A percentile compares a stretch with the other conserved stretches of the same genome.
Evolutionary conservation across 2,329 filamentous ascomycete species (phyloP).

Genomic region (Arachnomyces sp.): DNA sequence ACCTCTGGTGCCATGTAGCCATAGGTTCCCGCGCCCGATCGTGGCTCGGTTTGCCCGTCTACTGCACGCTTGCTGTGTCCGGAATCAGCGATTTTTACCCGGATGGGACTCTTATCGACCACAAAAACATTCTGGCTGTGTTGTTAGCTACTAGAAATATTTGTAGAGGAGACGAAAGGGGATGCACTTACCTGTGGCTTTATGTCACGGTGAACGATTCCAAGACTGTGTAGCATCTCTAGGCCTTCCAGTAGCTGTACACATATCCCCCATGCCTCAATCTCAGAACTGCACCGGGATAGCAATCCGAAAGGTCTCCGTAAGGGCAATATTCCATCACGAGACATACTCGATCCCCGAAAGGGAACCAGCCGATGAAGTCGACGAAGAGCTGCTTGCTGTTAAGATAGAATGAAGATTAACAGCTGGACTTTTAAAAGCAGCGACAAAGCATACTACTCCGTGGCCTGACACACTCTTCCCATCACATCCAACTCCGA

Average conservation of each 20-base stretch:
- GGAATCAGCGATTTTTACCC: conserved; percentile 20
- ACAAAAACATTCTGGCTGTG: conserved; percentile 17
- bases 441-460: too few relatives aligned
- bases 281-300: conserved; percentile 18
- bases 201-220: conserved; percentile 92
- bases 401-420: too few relatives aligned
- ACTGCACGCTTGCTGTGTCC: conserved; percentile 13
- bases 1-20: conserved; percentile 1
- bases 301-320: conserved; percentile 28
- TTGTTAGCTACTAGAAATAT: neutral
- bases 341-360: conserved; percentile 22
- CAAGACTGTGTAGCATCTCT: conserved; percentile 68
- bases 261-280: conserved; percentile 20
- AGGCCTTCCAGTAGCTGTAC: conserved; percentile 29
- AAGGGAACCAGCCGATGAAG: conserved; percentile 32
- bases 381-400: conserved; percentile 17
- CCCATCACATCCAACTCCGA: too few relatives aligned
- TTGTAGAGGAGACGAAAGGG: too few relatives aligned
- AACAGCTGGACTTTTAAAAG: too few relatives aligned
- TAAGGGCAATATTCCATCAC: conserved; percentile 32
- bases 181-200: conserved; percentile 54
- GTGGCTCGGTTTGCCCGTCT: neutral
- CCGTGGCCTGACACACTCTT: too few relatives aligned
- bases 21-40: neutral
- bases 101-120: conserved; percentile 3